Evolutionary conservation across 2,329 filamentous ascomycete genomes (phyloP), one percentile per base, ranked within the genome.

Genomic region (Pseudocercospora fijiensis): DNA sequence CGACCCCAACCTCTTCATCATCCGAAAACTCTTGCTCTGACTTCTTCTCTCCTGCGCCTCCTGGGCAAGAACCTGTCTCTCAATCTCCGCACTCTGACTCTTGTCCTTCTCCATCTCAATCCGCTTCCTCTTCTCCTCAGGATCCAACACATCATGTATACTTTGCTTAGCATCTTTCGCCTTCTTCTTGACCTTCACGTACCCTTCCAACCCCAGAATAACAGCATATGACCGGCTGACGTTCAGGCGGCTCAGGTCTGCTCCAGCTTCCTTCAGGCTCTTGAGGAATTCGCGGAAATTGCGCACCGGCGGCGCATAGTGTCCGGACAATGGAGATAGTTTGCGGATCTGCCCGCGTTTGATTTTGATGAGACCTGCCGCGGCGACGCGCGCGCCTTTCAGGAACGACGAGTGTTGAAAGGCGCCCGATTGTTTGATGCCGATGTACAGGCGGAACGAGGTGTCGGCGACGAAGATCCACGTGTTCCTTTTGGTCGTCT

Each of bases 381-480:
- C 88, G 0, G 88, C 86, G 58, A 96, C 92, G 11, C 92, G 86
- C 9, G 88, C 85, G 24, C 92, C 93, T 66, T 93, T 90, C 1
- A 96, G 82, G 72, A 97, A 96, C 0, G 91, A 95, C 11, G 89
- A 93, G 77, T 96, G 93, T 72, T 96, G 93, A 72, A 97, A 97
- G 4, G 90, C 87, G 10, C 93, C 93, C 3, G 88, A 89, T 75
- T 90, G 87, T 73, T 97, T 96, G 80, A 96, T 95, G 55, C 92
- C 92, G 33, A 96, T 87, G 75, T 96, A 96, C 0, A 96, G 81
- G 0, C 90, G 86, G 75, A 93, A 95, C 0, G 86, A 89, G 0
- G 91, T 94, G 77, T 96, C 92, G 24, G 90, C 89, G 7, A 93
- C 92, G 72, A 96, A 97, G 68, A 96, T 96, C 93, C 93, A 96